Percentiles rank a stretch among this genome's conserved stretches.
Conservation (phyloP, 1,284 basidiomycete genomes). For the Porogramme epimiltina region DNA sequence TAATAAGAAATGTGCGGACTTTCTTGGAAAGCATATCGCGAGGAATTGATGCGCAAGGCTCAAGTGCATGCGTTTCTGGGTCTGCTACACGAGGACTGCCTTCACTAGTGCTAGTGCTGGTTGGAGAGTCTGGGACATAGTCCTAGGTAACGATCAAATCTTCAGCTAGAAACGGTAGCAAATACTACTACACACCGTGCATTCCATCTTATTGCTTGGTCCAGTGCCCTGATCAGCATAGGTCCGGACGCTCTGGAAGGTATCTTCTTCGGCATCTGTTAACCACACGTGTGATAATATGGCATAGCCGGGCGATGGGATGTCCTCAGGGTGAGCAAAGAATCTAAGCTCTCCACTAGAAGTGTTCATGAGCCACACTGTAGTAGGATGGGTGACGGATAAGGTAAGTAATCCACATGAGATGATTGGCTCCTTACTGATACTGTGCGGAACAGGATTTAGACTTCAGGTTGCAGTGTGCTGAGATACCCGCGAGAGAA, state of each 20-base stretch:
- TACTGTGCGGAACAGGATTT: no score
- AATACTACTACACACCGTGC: no score
- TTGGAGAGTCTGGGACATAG: neutral
- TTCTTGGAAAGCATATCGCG: neutral
- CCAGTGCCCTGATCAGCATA: neutral
- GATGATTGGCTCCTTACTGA: no score
- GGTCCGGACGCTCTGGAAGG: neutral
- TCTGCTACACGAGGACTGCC: neutral
- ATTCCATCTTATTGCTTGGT: no score
- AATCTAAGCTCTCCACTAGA: neutral
- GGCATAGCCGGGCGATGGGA: neutral
- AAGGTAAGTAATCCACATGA: no score
- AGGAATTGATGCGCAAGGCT: neutral
- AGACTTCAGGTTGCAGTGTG: no score
- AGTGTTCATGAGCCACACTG: neutral
- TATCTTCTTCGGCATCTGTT: neutral
- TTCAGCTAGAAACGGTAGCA: no score
- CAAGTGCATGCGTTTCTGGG: neutral
- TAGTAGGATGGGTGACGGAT: no score
- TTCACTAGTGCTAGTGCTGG: neutral
- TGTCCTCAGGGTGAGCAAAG: neutral
- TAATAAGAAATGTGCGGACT: neutral
- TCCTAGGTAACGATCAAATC: no score
- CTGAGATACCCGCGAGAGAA: no score
- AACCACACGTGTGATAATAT: constrained; percentile 2